Evolutionary conservation across 306 rosid genomes (phyloP), one percentile per base, ranked within the genome.

Genomic region (Vigna trinervia): DNA sequence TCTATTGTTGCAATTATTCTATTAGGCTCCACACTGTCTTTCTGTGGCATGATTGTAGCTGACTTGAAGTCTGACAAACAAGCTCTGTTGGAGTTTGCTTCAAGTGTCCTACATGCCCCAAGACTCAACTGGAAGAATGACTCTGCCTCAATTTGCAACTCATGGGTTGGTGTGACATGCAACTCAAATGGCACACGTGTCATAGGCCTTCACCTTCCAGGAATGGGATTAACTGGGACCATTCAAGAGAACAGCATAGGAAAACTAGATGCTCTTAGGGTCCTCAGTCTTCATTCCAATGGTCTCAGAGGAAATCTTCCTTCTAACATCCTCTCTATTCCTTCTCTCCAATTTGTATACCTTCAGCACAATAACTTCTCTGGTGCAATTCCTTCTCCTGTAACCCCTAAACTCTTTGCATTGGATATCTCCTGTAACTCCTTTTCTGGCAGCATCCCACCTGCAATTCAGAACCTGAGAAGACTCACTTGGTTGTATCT

Each of bases 41-140:
- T 82, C 80, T 62, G 69, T 47, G 60, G 77, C 69, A 59, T 56
- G 12, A 74, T 74, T 56, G 63, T 74, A 61, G 80, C 90, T 71
- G 92, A 90, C 75, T 85, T 92, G 78, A 82, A 87, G 60, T 90
- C 96, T 3, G 97, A 92, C 12, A 63, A 39, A 69, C 82, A 92
- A 78, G 92, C 89, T 71, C 97, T 92, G 43, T 81, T 87, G 69
- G 83, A 84, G 62, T 88, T 92, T 86, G 75, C 88, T 81, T 81
- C 86, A 30, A 51, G 69, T 9, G 82, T 90, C 0, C 84, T 81
- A 10, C 97, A 87, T 28, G 82, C 87, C 26, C 78, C 84, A 38
- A 92, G 86, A 74, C 96, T 92, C 63, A 90, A 87, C 87, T 92
- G 97, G 97, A 81, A 87, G 96, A 81, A 87, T 80, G 77, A 68